phyloP scores from a whole-genome alignment of 768 basidiomycete genomes.

The Tephrocybe sp. region DNA sequence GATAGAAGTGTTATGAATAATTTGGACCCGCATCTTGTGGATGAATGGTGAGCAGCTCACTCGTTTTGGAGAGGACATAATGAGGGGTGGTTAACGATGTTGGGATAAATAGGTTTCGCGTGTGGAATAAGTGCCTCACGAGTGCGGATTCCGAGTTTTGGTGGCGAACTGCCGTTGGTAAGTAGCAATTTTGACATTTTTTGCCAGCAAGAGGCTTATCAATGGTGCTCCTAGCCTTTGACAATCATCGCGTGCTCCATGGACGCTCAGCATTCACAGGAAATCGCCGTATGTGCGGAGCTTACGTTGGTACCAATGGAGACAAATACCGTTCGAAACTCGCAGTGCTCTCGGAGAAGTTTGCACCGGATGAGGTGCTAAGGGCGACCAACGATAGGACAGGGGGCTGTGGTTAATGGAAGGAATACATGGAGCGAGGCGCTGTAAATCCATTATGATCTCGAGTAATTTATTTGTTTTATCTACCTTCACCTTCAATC shows the following conservation, averaged over 20 bases:
- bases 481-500: not conserved
- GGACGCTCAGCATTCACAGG: slow-evolving; percentile 92
- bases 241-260: slow-evolving; percentile 93
- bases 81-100: too few species aligned
- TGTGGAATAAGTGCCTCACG: slow-evolving; percentile 74
- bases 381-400: slow-evolving; percentile 23
- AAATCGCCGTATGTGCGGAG: slow-evolving; percentile 90
- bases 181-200: slow-evolving; percentile 29
- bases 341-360: slow-evolving; percentile 61
- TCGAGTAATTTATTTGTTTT: not conserved
- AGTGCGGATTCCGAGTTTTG: slow-evolving; percentile 87
- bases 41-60: too few species aligned
- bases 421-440: slow-evolving; percentile 59
- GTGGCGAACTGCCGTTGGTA: slow-evolving; percentile 85
- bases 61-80: too few species aligned
- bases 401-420: slow-evolving; percentile 26
- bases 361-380: slow-evolving; percentile 33
- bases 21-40: too few species aligned
- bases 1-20: too few species aligned
- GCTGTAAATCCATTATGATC: slow-evolving; percentile 34
- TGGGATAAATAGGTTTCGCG: slow-evolving; percentile 65
- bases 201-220: too few species aligned
- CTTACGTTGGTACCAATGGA: slow-evolving; percentile 85
- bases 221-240: slow-evolving; percentile 72
- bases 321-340: slow-evolving; percentile 89